Evolutionary conservation across 2,329 filamentous ascomycete genomes (phyloP).

Genomic region (Claviceps arundinis): DNA sequence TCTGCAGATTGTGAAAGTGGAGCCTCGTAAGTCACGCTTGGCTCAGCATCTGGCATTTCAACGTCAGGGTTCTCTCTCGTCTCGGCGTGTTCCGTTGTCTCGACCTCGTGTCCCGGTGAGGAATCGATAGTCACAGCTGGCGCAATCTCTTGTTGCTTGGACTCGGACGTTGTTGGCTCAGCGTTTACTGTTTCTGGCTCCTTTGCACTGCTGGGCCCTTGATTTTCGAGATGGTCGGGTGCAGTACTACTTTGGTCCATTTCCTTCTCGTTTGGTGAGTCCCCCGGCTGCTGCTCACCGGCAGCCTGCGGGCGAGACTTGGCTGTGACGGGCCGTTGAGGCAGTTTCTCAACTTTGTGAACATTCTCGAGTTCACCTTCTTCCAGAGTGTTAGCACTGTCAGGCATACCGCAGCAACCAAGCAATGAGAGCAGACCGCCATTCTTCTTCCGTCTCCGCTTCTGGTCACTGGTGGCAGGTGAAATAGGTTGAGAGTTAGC

Average conservation of each 20-base stretch:
- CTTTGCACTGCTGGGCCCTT: slow-evolving; percentile 30
- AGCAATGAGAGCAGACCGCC: slow-evolving; percentile 47
- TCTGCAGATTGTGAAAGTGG: slow-evolving; percentile 24
- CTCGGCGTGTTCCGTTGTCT: slow-evolving; percentile 18
- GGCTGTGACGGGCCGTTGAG: slow-evolving; percentile 39
- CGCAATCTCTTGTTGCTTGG: slow-evolving; percentile 31
- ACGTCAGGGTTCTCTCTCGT: slow-evolving; percentile 45
- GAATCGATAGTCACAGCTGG: slow-evolving; percentile 30
- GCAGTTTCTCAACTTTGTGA: slow-evolving; percentile 45
- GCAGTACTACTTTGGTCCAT: slow-evolving; percentile 20
- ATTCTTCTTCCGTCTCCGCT: slow-evolving; percentile 43
- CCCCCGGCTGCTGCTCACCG: slow-evolving; percentile 32
- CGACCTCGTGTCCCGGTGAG: slow-evolving; percentile 18
- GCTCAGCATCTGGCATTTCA: slow-evolving; percentile 51
- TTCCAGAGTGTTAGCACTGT: slow-evolving; percentile 41
- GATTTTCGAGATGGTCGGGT: slow-evolving; percentile 29
- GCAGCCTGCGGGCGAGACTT: slow-evolving; percentile 40
- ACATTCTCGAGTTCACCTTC: slow-evolving; percentile 38
- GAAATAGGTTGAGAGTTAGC: slow-evolving; percentile 39
- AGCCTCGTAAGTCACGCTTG: slow-evolving; percentile 35
- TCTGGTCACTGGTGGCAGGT: slow-evolving; percentile 32
- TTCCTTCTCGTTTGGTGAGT: slow-evolving; percentile 37
- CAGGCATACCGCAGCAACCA: slow-evolving; percentile 53
- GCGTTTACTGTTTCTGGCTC: slow-evolving; percentile 28
- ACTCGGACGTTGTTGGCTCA: slow-evolving; percentile 31